phyloP scores from a whole-genome alignment of 371 early-diverging fungal species.

The Mucor circinelloides region DNA sequence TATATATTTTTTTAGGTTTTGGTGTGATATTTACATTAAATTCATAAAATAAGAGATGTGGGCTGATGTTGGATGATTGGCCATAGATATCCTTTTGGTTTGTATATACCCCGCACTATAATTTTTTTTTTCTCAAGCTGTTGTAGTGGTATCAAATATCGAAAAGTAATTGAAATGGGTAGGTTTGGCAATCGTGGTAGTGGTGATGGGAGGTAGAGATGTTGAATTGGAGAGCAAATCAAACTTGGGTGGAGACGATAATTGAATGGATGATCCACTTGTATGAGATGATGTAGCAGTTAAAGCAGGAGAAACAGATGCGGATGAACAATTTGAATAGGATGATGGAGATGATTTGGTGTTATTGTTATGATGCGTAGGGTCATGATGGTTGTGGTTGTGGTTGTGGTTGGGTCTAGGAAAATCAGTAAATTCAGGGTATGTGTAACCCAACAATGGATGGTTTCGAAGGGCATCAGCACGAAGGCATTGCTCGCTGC shows the following conservation, averaged over 20 bases:
- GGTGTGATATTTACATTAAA: neutral
- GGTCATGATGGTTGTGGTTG: neutral
- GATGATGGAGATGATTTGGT: neutral
- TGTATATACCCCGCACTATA: neutral
- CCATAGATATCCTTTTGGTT: neutral
- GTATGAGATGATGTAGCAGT: slow-evolving; percentile 23
- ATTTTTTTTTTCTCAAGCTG: neutral
- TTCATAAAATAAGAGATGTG: neutral
- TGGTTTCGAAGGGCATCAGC: slow-evolving; percentile 40
- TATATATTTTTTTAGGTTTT: neutral
- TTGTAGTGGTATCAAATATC: slow-evolving; percentile 1
- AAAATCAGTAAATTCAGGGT: slow-evolving; percentile 37
- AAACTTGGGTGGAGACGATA: slow-evolving; percentile 22
- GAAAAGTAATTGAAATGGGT: neutral
- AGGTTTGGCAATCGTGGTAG: neutral
- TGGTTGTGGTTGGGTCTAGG: slow-evolving; percentile 25
- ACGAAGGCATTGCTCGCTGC: slow-evolving; percentile 39
- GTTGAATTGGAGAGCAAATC: slow-evolving; percentile 8
- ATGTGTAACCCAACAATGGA: slow-evolving; percentile 40
- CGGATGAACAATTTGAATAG: slow-evolving; percentile 17
- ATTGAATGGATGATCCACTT: neutral
- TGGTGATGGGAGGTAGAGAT: slow-evolving; percentile 1
- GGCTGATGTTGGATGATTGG: neutral
- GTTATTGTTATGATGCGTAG: neutral
- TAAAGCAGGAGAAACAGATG: slow-evolving; percentile 22